Percentiles rank a stretch among this genome's conserved stretches.
These are phyloP conservation scores for Sherardia arvensis DNA, from an alignment of 257 asterid genomes.

Conservation along the genomic window DNA sequence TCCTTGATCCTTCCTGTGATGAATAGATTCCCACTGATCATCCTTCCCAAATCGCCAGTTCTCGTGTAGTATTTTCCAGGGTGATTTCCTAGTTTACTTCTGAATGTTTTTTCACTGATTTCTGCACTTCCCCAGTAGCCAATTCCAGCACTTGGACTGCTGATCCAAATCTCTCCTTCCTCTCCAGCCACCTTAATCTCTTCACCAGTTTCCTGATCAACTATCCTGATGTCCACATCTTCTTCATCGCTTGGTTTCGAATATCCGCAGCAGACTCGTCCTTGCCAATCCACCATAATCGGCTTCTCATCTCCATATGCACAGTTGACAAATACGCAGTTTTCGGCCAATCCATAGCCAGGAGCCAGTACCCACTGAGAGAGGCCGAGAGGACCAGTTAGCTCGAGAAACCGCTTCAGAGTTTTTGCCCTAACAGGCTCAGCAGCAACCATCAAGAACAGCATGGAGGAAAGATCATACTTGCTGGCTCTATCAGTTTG, in stretches of 20 bases:
- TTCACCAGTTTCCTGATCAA: slow-evolving; percentile 52
- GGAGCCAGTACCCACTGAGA: slow-evolving; percentile 77
- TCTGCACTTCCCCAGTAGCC: slow-evolving; percentile 75
- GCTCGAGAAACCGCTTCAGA: slow-evolving; percentile 50
- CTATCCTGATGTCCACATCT: slow-evolving; percentile 49
- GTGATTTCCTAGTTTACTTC: slow-evolving; percentile 23
- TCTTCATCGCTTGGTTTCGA: slow-evolving; percentile 26
- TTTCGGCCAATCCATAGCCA: slow-evolving; percentile 85
- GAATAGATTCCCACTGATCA: slow-evolving; percentile 47
- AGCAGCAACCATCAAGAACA: slow-evolving; percentile 74
- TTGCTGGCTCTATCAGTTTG: slow-evolving; percentile 28
- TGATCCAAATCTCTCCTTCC: slow-evolving; percentile 87
- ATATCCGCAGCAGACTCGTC: slow-evolving; percentile 71
- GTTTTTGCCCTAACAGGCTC: slow-evolving; percentile 76
- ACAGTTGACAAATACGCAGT: slow-evolving; percentile 71
- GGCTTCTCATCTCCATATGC: slow-evolving; percentile 73
- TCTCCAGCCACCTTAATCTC: slow-evolving; percentile 34
- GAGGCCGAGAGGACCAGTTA: slow-evolving; percentile 51
- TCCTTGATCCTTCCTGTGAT: slow-evolving; percentile 87
- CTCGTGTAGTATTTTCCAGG: slow-evolving; percentile 45
- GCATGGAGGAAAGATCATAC: slow-evolving; percentile 63
- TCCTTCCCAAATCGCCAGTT: slow-evolving; percentile 69
- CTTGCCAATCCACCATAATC: slow-evolving; percentile 72
- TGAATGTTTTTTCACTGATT: slow-evolving; percentile 39
- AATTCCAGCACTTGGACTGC: slow-evolving; percentile 71